Base-by-base conservation (phyloP, 306 rosid species). In the Vicia faba region DNA sequence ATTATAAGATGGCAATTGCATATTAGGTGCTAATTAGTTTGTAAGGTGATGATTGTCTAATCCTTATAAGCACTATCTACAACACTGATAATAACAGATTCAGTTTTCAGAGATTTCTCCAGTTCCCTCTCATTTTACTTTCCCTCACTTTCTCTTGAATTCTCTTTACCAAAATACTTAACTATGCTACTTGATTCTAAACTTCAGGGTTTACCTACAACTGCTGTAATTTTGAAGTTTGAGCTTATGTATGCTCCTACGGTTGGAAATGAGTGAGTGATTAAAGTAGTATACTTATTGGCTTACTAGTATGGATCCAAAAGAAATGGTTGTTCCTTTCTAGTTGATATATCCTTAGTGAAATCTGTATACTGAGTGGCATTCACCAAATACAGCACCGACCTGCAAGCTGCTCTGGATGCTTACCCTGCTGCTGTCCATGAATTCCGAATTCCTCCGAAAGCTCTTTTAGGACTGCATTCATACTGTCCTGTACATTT, bases 401-500 rank as follows among this genome's bases (percentile, higher is more conserved):
- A 87, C 46, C 59, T 82, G 82, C 95, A 82, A 75, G 81, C 77
- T 63, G 79, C 85, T 64, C 70, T 85, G 70, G 87, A 80, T 83
- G 85, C 82, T 72, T 83, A 75, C 75, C 75, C 88, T 71, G 86
- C 83, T 33, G 83, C 96, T 51, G 80, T 87, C 62, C 96, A 90
- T 55, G 95, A 87, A 81, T 90, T 85, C 64, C 75, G 95, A 26
- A 82, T 90, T 75, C 96, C 95, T 58, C 89, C 96, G 15, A 85
- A 87, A 82, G 86, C 95, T 67, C 91, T 90, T 69, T 58, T 79
- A 76, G 96, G 96, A 57, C 74, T 89, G 65, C 96, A 90, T 82
- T 83, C 95, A 11, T 90, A 87, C 71, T 87, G 88, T 78, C 96
- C 95, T 15, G 85, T 90, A 62, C 87, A 85, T 85, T 90, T 90